phyloP scores from a whole-genome alignment of 371 early-diverging fungal genomes.

The Mucor saturninus region DNA sequence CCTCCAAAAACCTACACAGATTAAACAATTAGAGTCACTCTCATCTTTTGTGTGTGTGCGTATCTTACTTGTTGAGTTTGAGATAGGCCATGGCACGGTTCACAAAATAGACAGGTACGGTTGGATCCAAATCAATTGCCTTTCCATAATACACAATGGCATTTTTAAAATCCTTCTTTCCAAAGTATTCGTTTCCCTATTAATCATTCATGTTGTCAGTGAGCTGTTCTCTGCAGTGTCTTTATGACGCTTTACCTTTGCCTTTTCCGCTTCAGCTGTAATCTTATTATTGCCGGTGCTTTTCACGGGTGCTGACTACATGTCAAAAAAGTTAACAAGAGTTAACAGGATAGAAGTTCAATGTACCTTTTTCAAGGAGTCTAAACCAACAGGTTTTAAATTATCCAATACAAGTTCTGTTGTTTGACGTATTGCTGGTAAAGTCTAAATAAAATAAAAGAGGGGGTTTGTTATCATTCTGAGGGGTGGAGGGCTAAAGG shows the following conservation, averaged over 20 bases:
- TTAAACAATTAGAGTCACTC: too few species aligned
- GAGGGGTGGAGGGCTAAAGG: not conserved
- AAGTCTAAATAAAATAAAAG: slow-evolving; percentile 14
- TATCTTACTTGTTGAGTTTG: slow-evolving; percentile 66
- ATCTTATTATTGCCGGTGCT: slow-evolving; percentile 9
- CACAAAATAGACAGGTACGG: slow-evolving; percentile 62
- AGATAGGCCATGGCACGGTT: slow-evolving; percentile 90
- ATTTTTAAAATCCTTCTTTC: slow-evolving; percentile 66
- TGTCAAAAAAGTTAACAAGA: not conserved
- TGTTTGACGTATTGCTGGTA: slow-evolving; percentile 23
- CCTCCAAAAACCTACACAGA: slow-evolving; percentile 60
- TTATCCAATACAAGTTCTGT: slow-evolving; percentile 22
- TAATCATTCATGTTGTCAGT: not conserved
- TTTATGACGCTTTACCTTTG: slow-evolving; percentile 49
- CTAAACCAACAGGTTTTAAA: slow-evolving; percentile 20
- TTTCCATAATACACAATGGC: slow-evolving; percentile 74
- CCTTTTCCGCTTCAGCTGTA: slow-evolving; percentile 62
- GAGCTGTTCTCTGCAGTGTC: too few species aligned
- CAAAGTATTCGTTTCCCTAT: slow-evolving; percentile 83
- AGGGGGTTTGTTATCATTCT: not conserved
- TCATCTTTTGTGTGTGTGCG: not conserved
- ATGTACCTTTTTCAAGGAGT: not conserved
- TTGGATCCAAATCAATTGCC: slow-evolving; percentile 72
- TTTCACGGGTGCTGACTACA: not conserved
- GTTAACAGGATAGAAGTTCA: not conserved